Evolutionary conservation across 2,329 filamentous ascomycete genomes (phyloP), one percentile per base, ranked within the genome.

Genomic region (Ophiosphaerella narmari): DNA sequence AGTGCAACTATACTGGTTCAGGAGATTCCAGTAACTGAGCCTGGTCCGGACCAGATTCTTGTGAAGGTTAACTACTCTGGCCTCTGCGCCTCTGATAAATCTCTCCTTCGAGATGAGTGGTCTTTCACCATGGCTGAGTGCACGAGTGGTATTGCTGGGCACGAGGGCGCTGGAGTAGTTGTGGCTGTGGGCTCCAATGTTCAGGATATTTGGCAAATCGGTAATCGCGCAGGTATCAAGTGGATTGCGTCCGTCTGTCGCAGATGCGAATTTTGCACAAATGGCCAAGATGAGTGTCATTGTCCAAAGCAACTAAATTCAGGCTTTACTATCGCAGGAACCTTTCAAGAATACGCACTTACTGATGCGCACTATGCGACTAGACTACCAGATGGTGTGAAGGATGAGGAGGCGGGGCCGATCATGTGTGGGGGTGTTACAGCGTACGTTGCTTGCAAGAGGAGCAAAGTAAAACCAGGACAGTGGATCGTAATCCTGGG

Each of bases 161-260:
- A 86, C 66, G 82, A 85, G 70, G 84, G 91, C 63, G 90, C 90
- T 23, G 91, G 91, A 67, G 76, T 90, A 43, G 88, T 96, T 35
- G 91, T 96, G 33, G 55, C 50, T 18, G 54, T 60, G 80, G 91
- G 91, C 63, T 79, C 86, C 23, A 82, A 93, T 36, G 90, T 94
- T 55, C 77, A 81, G 11, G 88, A 93, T 63, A 42, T 57, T 18
- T 68, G 66, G 65, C 78, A 91, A 39, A 26, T 59, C 1, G 82
- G 82, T 4, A 79, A 84, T 53, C 71, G 82, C 21, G 82, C 75
- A 2, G 81, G 81, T 5, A 67, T 75, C 49, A 75, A 78, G 80
- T 96, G 91, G 91, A 80, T 96, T 69, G 93, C 96, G 73, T 88
- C 89, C 57, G 86, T 88, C 34, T 96, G 92, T 75, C 80, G 94